Conservation (phyloP, 164 flowering plant species). For the Piper betle region DNA sequence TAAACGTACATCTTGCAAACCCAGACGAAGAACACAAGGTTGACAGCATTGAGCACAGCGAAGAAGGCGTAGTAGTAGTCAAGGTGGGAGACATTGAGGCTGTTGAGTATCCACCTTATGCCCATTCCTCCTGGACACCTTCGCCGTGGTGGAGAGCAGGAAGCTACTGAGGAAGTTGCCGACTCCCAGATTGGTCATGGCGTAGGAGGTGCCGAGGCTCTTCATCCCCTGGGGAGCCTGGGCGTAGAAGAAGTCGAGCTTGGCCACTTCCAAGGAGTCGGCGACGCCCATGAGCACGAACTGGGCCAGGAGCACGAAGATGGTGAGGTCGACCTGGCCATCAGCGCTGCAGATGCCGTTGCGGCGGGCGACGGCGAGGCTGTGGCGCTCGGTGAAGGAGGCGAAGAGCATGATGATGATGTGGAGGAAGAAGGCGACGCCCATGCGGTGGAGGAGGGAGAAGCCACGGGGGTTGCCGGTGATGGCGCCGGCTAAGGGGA, state of each 20-base stretch:
- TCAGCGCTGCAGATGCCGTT: not conserved
- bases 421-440: slow-evolving; percentile 27
- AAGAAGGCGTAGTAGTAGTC: too few relatives aligned
- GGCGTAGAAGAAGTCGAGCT: slow-evolving; percentile 20
- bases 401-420: slow-evolving; percentile 22
- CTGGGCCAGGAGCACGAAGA: slow-evolving; percentile 52
- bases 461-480: slow-evolving; percentile 16
- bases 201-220: slow-evolving; percentile 17
- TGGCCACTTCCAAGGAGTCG: slow-evolving; percentile 15
- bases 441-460: slow-evolving; percentile 32
- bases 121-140: too few relatives aligned
- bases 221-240: slow-evolving; percentile 20
- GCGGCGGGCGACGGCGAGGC: slow-evolving; percentile 12
- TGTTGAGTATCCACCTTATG: too few relatives aligned
- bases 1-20: too few relatives aligned
- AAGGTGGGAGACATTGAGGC: too few relatives aligned
- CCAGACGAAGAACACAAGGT: too few relatives aligned
- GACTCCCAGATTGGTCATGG: slow-evolving; percentile 11
- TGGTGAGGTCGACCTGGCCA: slow-evolving; percentile 25
- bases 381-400: slow-evolving; percentile 19
- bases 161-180: slow-evolving; percentile 19
- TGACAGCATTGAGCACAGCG: too few relatives aligned
- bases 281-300: slow-evolving; percentile 60
- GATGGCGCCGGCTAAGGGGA: slow-evolving; percentile 10
- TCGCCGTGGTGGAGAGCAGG: slow-evolving; percentile 7